Evolutionary conservation across 345 rosid species (phyloP).

Genomic region (Triadica sebifera): DNA sequence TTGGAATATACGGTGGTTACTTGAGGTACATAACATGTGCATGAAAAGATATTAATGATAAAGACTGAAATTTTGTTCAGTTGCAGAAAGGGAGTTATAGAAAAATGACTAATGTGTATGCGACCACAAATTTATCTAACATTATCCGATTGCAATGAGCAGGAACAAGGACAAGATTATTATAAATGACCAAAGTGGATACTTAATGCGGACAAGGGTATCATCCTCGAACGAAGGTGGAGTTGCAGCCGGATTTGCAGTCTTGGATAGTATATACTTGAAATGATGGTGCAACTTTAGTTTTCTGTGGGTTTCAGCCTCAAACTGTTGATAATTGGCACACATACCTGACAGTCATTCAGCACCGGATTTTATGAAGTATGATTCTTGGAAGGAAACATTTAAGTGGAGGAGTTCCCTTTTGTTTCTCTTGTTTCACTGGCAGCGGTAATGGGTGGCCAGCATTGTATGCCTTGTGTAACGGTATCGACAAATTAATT

Average conservation of each 20-base stretch:
- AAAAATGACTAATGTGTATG: background rate
- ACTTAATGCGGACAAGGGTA: constrained; percentile 81
- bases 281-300: constrained; percentile 35
- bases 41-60: constrained; percentile 1
- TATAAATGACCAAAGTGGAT: constrained; percentile 73
- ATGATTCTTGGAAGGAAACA: background rate
- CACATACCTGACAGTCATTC: background rate
- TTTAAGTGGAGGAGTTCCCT: constrained; percentile 6
- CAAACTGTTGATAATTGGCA: background rate
- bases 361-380: background rate
- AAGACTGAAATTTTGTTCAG: background rate
- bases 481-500: background rate
- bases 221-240: constrained; percentile 97
- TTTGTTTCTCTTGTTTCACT: constrained; percentile 1
- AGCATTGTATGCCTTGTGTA: background rate
- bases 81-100: background rate
- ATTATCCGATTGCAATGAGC: constrained; percentile 22
- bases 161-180: constrained; percentile 86
- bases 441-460: constrained; percentile 2
- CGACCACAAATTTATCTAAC: background rate
- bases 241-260: constrained; percentile 91
- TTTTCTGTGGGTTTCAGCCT: constrained; percentile 1
- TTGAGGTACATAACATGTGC: constrained; percentile 52
- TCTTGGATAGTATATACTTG: constrained; percentile 83
- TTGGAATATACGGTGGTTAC: constrained; percentile 84